Percentiles rank a stretch among this genome's conserved stretches.
Evolutionary conservation across 1,139 yeast genomes (phyloP).

Genomic region (Entelexis paramagnoliae): DNA sequence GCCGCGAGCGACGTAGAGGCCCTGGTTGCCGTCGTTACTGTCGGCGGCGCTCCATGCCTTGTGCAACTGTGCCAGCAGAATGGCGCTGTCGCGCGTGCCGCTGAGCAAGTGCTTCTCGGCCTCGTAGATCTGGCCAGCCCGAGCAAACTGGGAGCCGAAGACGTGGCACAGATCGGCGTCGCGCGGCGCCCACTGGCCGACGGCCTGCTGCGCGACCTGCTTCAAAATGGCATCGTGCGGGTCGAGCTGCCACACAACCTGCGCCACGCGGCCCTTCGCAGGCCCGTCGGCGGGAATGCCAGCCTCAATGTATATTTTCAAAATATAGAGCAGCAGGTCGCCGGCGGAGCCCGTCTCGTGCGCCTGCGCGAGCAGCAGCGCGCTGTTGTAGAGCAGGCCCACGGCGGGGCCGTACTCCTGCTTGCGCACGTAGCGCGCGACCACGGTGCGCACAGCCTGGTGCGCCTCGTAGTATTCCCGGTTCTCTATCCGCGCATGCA

Average conservation of each 20-base stretch:
- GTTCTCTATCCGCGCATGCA: conserved; percentile 41
- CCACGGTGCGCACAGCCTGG: conserved; percentile 81
- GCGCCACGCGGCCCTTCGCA: conserved; percentile 32
- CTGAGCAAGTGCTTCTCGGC: conserved; percentile 54
- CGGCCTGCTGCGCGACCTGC: conserved; percentile 50
- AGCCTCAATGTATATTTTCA: conserved; percentile 56
- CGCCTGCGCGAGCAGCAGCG: conserved; percentile 55
- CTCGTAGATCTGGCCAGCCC: conserved; percentile 35
- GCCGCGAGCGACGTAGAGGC: conserved; percentile 37
- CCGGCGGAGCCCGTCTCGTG: conserved; percentile 70
- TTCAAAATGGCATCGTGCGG: conserved; percentile 57
- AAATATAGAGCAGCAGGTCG: conserved; percentile 61
- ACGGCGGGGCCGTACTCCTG: conserved; percentile 60
- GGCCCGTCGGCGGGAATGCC: conserved; percentile 35
- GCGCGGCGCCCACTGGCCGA: conserved; percentile 45
- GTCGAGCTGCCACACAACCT: conserved; percentile 43
- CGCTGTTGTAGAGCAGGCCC: conserved; percentile 60
- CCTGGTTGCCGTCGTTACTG: conserved; percentile 31
- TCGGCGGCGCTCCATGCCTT: conserved; percentile 45
- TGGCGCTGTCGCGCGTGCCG: conserved; percentile 55
- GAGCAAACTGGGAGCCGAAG: conserved; percentile 53
- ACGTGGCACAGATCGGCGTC: conserved; percentile 67
- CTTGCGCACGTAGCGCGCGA: conserved; percentile 66
- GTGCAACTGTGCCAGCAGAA: conserved; percentile 44
- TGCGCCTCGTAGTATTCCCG: conserved; percentile 91